Base-by-base conservation (phyloP, 768 basidiomycete species). In the Kwoniella dendrophila region DNA sequence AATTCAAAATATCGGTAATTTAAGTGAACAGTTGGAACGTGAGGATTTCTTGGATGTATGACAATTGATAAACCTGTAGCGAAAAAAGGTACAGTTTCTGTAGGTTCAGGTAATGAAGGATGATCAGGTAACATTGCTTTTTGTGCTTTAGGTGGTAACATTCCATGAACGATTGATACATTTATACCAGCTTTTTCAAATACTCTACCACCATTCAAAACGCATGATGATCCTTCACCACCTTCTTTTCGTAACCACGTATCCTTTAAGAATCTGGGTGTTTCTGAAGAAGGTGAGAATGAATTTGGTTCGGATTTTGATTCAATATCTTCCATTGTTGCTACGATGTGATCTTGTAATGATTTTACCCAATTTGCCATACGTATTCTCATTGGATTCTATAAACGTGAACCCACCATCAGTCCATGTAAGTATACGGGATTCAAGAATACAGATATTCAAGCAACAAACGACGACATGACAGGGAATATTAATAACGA, bases 1-100 rank as follows among this genome's bases (percentile, higher is more conserved):
- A 96, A 86, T 79, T 98, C 95, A 74, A 99, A 99, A 80, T 97
- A 98, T 56, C 96, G 90, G 72, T 94, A 96, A 78, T 99, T 99
- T 61, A 90, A 86, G 78, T 99, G 95, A 5, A 92, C 88, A 22
- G 95, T 97, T 8, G 96, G 92, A 16, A 90, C 88, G 72, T 91
- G 86, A 3, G 95, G 96, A 81, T 93, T 96, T 55, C 87, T 85
- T 0, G 95, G 95, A 78, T 99, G 95, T 18, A 98, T 83, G 70
- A 99, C 92, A 73, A 98, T 85, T 68, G 89, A 91, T 72, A 98
- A 83, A 0, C 96, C 95, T 0, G 89, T 90, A 14, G 90, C 94
- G 72, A 93, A 94, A 83, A 92, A 99, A 0, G 94, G 95, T 14
- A 96, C 83, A 38, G 86, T 85, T 60, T 44, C 59, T 24, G 64